Evolutionary conservation across 306 rosid genomes (phyloP).

Genomic region (Arachis hypogaea): DNA sequence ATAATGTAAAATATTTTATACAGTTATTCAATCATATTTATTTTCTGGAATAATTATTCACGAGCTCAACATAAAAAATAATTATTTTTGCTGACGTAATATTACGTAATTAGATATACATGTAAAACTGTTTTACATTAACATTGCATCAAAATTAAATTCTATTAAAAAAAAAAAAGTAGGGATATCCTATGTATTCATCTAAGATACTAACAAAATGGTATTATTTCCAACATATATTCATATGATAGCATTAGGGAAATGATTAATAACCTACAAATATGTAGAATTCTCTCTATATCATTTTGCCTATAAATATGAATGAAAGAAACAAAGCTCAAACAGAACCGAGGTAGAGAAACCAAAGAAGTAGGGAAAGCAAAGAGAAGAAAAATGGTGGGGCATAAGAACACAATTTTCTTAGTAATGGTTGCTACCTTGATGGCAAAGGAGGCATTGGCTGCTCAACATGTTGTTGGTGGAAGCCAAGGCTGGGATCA

Average conservation of each 20-base stretch:
- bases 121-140: too few relatives aligned
- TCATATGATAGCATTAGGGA: background rate
- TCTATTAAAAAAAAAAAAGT: too few relatives aligned
- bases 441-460: conserved; percentile 48
- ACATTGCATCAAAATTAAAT: too few relatives aligned
- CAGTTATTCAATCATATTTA: too few relatives aligned
- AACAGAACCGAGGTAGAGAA: conserved; percentile 4
- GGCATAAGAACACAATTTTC: conserved; percentile 56
- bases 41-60: too few relatives aligned
- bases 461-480: conserved; percentile 72
- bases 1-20: too few relatives aligned
- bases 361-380: conserved; percentile 24
- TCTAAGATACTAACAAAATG: too few relatives aligned
- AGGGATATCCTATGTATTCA: too few relatives aligned
- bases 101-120: too few relatives aligned
- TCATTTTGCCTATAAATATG: conserved; percentile 43
- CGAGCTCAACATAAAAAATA: too few relatives aligned
- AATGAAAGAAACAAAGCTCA: conserved; percentile 9
- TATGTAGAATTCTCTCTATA: background rate
- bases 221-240: conserved; percentile 3
- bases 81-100: too few relatives aligned
- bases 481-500: conserved; percentile 92
- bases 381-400: conserved; percentile 45
- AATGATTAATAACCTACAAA: too few relatives aligned
- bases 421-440: conserved; percentile 48